A percentile compares a stretch with the other conserved stretches of the same genome.
Conservation (phyloP, 106 monocot species). For the Iris macrosiphon region DNA sequence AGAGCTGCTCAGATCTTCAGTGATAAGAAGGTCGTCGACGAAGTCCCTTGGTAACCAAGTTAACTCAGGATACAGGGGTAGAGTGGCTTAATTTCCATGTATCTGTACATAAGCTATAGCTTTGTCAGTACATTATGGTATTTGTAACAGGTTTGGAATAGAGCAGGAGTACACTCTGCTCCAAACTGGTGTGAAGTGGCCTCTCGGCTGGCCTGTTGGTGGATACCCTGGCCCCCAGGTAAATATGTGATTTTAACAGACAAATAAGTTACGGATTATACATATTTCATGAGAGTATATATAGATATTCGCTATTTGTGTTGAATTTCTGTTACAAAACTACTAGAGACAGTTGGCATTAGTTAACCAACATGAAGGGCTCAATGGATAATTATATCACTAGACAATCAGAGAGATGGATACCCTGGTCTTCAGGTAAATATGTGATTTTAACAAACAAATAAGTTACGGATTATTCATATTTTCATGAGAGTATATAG, state of each 20-base stretch:
- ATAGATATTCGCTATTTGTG: too few relatives aligned
- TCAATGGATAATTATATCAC: too few relatives aligned
- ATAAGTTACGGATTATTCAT: too few relatives aligned
- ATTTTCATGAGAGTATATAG: too few relatives aligned
- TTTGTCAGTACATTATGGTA: too few relatives aligned
- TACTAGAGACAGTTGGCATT: too few relatives aligned
- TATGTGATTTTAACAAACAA: neutral
- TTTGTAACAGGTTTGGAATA: slow-evolving; percentile 44
- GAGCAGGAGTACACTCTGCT: slow-evolving; percentile 76
- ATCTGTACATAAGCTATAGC: neutral
- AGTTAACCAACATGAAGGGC: too few relatives aligned
- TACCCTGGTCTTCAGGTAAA: slow-evolving; percentile 60
- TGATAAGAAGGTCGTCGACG: slow-evolving; percentile 46
- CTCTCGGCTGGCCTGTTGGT: slow-evolving; percentile 70
- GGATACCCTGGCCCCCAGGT: slow-evolving; percentile 68
- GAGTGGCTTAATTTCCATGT: neutral
- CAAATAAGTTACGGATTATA: too few relatives aligned
- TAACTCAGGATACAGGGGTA: neutral
- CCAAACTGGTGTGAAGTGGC: slow-evolving; percentile 58
- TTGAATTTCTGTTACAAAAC: too few relatives aligned
- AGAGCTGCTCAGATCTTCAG: slow-evolving; percentile 76
- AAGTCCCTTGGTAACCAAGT: slow-evolving; percentile 60
- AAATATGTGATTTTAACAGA: neutral
- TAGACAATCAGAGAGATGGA: too few relatives aligned
- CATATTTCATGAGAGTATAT: too few relatives aligned